These are phyloP conservation scores for Fusarium neocosmosporiellum DNA, from an alignment of 2,329 filamentous ascomycete genomes.

Conservation along the genomic window DNA sequence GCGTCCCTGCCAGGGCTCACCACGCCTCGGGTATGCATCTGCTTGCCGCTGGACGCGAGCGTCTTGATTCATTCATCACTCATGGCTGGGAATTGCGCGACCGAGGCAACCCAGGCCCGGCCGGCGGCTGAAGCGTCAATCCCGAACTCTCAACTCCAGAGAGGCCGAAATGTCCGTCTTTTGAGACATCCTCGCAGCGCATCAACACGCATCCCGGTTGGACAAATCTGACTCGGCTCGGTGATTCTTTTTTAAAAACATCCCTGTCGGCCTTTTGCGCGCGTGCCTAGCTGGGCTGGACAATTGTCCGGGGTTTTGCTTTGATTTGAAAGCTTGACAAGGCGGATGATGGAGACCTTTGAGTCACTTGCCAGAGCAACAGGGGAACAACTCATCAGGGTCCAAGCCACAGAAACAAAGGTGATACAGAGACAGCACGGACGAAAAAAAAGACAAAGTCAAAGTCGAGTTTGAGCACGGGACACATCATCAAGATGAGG, in stretches of 20 bases:
- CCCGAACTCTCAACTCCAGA: slow-evolving; percentile 4
- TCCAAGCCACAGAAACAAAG: slow-evolving; percentile 24
- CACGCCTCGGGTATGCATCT: neutral
- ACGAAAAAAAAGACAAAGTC: slow-evolving; percentile 9
- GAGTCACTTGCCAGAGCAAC: slow-evolving; percentile 36
- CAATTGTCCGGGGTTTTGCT: slow-evolving; percentile 25
- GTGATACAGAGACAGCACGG: slow-evolving; percentile 20
- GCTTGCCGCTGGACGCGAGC: slow-evolving; percentile 26
- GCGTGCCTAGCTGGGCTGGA: slow-evolving; percentile 25
- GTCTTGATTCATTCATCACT: neutral
- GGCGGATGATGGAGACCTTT: slow-evolving; percentile 18
- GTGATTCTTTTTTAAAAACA: slow-evolving; percentile 7
- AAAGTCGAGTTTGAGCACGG: neutral
- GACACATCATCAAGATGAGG: slow-evolving; percentile 15
- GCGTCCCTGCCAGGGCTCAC: neutral
- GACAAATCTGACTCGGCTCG: slow-evolving; percentile 14
- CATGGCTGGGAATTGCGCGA: neutral
- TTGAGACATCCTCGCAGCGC: slow-evolving; percentile 1
- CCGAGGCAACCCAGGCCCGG: neutral
- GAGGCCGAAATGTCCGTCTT: slow-evolving; percentile 18
- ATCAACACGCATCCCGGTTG: slow-evolving; percentile 21
- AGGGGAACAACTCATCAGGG: slow-evolving; percentile 33
- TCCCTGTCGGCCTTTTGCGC: slow-evolving; percentile 12
- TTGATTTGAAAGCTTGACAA: slow-evolving; percentile 1
- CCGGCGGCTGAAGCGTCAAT: slow-evolving; percentile 11